Base-by-base conservation (phyloP, 2,329 filamentous ascomycete species). In the Chaetothyriales sp. region DNA sequence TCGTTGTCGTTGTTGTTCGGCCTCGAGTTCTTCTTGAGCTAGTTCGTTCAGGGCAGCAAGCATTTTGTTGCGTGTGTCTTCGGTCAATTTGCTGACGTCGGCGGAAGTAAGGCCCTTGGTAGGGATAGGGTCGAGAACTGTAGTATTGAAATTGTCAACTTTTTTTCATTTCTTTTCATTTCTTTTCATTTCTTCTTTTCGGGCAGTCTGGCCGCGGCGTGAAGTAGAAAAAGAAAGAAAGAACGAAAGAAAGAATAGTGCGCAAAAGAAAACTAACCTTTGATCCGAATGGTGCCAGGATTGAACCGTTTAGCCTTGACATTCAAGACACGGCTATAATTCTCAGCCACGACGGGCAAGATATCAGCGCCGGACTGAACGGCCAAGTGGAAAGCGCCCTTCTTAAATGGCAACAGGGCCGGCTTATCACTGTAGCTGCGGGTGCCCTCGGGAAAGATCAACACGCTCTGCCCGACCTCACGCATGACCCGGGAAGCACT, bases 331-430 rank as follows among this genome's bases (percentile, higher is more conserved):
- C 87, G 78, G 60, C 81, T 81, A 66, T 90, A 90, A 68, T 88
- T 89, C 64, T 84, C 84, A 26, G 80, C 78, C 46, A 88, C 83
- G 36, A 93, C 77, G 0, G 92, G 92, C 2, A 98, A 83, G 61
- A 98, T 86, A 22, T 89, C 89, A 5, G 95, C 92, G 58, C 87
- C 84, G 1, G 90, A 90, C 73, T 96, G 86, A 18, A 98, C 79
- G 45, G 92, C 92, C 32, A 98, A 76, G 67, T 98, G 90, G 69
- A 98, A 98, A 46, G 90, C 92, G 53, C 92, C 92, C 74, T 98
- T 98, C 72, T 98, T 98, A 76, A 96, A 98, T n/a, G 88, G 86
- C 50, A 96, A 73, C 61, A 98, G 70, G 53, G 76, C 78, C 1
- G 92, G 85, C 50, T 89, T 81, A 60, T 83, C 79, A 51, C 84